phyloP scores from a whole-genome alignment of 2,329 filamentous ascomycete species.

The Ascosphaera aggregata region DNA sequence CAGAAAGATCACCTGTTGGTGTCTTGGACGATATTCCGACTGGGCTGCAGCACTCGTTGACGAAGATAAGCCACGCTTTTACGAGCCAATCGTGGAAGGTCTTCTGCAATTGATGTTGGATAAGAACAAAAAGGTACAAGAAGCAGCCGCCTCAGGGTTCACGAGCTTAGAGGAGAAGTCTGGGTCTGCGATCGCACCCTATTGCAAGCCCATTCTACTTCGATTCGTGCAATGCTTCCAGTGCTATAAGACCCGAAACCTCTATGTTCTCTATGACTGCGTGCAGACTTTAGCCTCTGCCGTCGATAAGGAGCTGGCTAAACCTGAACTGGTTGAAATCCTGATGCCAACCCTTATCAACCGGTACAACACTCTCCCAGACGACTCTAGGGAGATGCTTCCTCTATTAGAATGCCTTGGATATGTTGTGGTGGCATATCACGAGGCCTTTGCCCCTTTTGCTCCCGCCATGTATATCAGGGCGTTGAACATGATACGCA shows the following conservation, averaged over 20 bases:
- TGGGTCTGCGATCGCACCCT: slow-evolving; percentile 55
- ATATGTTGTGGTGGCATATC: slow-evolving; percentile 74
- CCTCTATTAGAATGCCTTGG: slow-evolving; percentile 90
- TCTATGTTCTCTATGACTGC: slow-evolving; percentile 97
- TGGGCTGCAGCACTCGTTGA: slow-evolving; percentile 67
- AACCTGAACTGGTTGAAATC: slow-evolving; percentile 54
- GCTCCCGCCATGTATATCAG: slow-evolving; percentile 67
- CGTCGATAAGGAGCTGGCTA: slow-evolving; percentile 60
- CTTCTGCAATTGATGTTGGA: slow-evolving; percentile 89
- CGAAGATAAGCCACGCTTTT: slow-evolving; percentile 49
- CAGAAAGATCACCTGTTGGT: slow-evolving; percentile 95
- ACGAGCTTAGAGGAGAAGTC: slow-evolving; percentile 91
- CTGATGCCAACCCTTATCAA: slow-evolving; percentile 85
- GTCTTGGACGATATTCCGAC: slow-evolving; percentile 71
- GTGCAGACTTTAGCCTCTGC: slow-evolving; percentile 91
- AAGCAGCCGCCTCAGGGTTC: slow-evolving; percentile 87
- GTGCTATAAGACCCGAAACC: slow-evolving; percentile 96
- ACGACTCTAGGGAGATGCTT: slow-evolving; percentile 83
- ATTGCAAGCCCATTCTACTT: slow-evolving; percentile 69
- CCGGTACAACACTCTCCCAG: slow-evolving; percentile 65
- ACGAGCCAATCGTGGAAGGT: slow-evolving; percentile 93
- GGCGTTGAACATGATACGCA: slow-evolving; percentile 77
- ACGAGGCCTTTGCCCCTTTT: slow-evolving; percentile 60
- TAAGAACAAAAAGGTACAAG: slow-evolving; percentile 92
- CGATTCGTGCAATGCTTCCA: slow-evolving; percentile 84